Evolutionary conservation across 768 basidiomycete species (phyloP), one percentile per base, ranked within the genome.

Genomic region (Cyclocybe cylindracea): DNA sequence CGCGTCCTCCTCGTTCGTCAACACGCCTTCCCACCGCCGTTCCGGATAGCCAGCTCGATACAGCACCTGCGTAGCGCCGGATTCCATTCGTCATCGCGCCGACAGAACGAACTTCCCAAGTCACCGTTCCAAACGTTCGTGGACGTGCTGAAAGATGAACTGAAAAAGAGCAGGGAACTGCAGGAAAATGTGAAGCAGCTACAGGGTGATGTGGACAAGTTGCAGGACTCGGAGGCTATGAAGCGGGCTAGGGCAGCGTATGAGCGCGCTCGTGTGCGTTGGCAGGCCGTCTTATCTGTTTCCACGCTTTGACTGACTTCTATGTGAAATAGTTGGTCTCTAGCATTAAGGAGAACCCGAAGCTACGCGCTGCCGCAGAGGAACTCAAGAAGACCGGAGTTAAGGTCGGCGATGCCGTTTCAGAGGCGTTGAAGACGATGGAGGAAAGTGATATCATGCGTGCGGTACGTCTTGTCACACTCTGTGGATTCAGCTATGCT

Each of bases 121-220:
- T 97, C 94, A 4, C 97, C 97, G 1, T 98, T 97, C 64, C 88
- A 91, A 69, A 94, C 94, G 2, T 99, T 99, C 59, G 94, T 98
- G 7, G 91, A 98, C 33, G 94, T 95, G 14, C 76, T 99, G 40
- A 85, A 82, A 59, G 94, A 97, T 47, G 97, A 99, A 72, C 72
- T 99, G 40, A 79, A 84, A 66, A 98, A 98, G 78, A 96, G 92
- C 66, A 75, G 94, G 57, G 95, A 96, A 67, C 78, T 97, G 44
- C 93, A 96, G 73, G 95, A 98, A 33, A 96, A 96, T 70, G 89
- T 98, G 43, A 95, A 94, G 75, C 93, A 97, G 72, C 79, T 99
- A 13, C 93, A 96, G 72, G 97, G 97, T 56, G 94, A 98, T 69
- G 96, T 97, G 35, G 91, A 93, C 73, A 97, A 97, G 73, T 72